These are phyloP conservation scores for Sanghuangporus baumii DNA, from an alignment of 1,284 basidiomycete species.

Conservation along the genomic window DNA sequence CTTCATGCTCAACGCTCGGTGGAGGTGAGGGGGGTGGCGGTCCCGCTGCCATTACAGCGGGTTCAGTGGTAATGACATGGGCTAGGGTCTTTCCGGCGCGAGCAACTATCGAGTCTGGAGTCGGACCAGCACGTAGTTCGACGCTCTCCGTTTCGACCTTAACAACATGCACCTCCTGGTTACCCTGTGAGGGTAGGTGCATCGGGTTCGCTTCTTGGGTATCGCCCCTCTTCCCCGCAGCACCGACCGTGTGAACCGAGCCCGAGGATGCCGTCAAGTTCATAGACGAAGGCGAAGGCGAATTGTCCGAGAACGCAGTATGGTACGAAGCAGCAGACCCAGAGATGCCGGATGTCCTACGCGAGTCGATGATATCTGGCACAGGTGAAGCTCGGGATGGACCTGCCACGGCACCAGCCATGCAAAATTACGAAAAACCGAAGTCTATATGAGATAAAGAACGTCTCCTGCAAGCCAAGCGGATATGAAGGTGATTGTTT, in stretches of 20 bases:
- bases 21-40: slow-evolving; percentile 17
- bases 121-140: slow-evolving; percentile 13
- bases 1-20: slow-evolving; percentile 14
- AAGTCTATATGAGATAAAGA: not conserved
- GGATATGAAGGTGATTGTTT: not conserved
- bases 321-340: slow-evolving; percentile 13
- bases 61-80: slow-evolving; percentile 12
- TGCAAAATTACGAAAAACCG: not conserved
- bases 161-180: slow-evolving; percentile 19
- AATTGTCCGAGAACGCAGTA: slow-evolving; percentile 11
- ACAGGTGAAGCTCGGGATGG: slow-evolving; percentile 9
- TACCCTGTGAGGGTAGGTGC: slow-evolving; percentile 12
- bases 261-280: slow-evolving; percentile 5
- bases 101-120: slow-evolving; percentile 6
- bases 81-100: slow-evolving; percentile 15
- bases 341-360: slow-evolving; percentile 12
- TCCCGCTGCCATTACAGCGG: slow-evolving; percentile 7
- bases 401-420: slow-evolving; percentile 8
- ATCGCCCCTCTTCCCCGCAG: slow-evolving; percentile 2
- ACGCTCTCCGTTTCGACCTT: slow-evolving; percentile 16
- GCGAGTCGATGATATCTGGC: slow-evolving; percentile 9
- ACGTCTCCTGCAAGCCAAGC: not conserved
- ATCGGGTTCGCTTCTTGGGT: slow-evolving; percentile 18
- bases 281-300: slow-evolving; percentile 12
- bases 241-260: slow-evolving; percentile 11